A percentile compares a stretch with the other conserved stretches of the same genome.
phyloP scores from a whole-genome alignment of 495 filamentous ascomycete genomes.

The Poronia punctata region DNA sequence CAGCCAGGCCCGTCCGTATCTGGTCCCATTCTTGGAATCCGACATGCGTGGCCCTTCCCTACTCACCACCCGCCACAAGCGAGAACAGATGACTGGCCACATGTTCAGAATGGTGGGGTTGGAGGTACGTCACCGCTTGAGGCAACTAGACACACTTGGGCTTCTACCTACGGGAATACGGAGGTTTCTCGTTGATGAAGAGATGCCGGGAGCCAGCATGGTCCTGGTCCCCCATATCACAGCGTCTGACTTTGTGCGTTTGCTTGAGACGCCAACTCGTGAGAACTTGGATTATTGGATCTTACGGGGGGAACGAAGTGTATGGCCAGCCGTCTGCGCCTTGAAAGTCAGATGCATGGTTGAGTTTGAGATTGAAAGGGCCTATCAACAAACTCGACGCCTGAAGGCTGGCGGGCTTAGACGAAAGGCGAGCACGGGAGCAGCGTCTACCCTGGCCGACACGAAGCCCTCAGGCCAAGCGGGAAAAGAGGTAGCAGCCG shows the following conservation, averaged over 20 bases:
- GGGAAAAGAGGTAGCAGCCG: background rate
- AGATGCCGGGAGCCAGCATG: conserved; percentile 70
- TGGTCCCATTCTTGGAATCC: conserved; percentile 76
- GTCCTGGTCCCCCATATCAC: conserved; percentile 79
- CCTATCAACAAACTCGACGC: conserved; percentile 71
- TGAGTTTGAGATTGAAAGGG: conserved; percentile 77
- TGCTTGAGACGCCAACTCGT: conserved; percentile 74
- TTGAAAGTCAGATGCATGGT: conserved; percentile 78
- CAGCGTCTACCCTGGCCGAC: background rate
- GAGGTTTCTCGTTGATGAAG: conserved; percentile 80
- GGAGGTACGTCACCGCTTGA: conserved; percentile 75
- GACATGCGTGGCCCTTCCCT: conserved; percentile 71
- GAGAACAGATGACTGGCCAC: conserved; percentile 52
- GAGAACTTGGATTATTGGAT: conserved; percentile 81
- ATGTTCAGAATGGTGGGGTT: conserved; percentile 61
- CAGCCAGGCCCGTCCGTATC: conserved; percentile 68
- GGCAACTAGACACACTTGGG: conserved; percentile 72
- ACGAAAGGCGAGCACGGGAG: conserved; percentile 29
- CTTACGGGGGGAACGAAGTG: conserved; percentile 70
- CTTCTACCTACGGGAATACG: conserved; percentile 62
- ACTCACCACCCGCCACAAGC: conserved; percentile 48
- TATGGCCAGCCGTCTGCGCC: conserved; percentile 87
- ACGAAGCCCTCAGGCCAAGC: background rate
- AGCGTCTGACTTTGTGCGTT: conserved; percentile 59
- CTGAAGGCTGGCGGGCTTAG: conserved; percentile 41